Percentiles rank a stretch among this genome's conserved stretches.
Evolutionary conservation across 306 rosid genomes (phyloP).

Genomic region (Cicer bijugum): DNA sequence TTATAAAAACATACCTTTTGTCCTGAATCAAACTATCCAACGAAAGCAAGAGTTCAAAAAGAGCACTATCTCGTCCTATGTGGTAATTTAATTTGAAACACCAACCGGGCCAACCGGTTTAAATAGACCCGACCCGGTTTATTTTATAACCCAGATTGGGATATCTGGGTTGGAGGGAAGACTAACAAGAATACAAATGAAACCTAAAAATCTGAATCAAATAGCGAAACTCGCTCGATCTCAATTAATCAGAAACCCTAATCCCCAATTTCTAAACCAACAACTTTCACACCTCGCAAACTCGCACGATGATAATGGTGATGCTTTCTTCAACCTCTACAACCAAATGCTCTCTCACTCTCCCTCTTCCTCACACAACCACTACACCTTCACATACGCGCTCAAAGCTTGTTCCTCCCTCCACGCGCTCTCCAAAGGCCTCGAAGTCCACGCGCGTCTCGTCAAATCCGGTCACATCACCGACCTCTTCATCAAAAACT

Average conservation of each 20-base stretch:
- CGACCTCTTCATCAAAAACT: conserved; percentile 71
- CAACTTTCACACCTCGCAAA: conserved; percentile 49
- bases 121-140: not conserved
- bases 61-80: not conserved
- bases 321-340: conserved; percentile 53
- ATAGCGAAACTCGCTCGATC: conserved; percentile 53
- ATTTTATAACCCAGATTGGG: conserved; percentile 1
- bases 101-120: conserved; percentile 22
- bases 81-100: not conserved
- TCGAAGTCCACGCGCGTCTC: conserved; percentile 71
- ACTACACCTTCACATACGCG: conserved; percentile 75
- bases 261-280: conserved; percentile 56
- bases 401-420: conserved; percentile 62
- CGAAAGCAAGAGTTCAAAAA: not conserved
- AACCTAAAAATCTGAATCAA: conserved; percentile 42
- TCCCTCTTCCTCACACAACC: conserved; percentile 58
- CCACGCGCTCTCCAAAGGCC: conserved; percentile 56
- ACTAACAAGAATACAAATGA: conserved; percentile 29
- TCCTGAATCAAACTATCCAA: conserved; percentile 14
- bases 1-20: conserved; percentile 24
- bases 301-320: conserved; percentile 53
- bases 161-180: conserved; percentile 3
- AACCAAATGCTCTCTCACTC: conserved; percentile 69
- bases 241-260: conserved; percentile 61
- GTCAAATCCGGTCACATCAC: conserved; percentile 61